These are phyloP conservation scores for Herpetomonas samuelpessoai DNA, from an alignment of 208 protist species.

Conservation along the genomic window DNA sequence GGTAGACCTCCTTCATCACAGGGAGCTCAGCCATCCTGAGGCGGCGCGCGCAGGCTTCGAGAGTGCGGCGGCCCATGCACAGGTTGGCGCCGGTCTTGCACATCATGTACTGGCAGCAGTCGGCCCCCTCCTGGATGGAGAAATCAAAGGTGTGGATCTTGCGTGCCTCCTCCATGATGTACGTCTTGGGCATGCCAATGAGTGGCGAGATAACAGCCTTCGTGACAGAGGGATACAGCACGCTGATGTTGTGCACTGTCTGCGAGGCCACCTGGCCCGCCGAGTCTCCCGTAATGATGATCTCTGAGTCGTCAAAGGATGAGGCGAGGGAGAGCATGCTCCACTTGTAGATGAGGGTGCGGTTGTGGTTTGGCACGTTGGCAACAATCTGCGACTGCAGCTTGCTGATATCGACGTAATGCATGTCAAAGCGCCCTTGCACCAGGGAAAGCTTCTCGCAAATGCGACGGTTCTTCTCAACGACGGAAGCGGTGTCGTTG, in stretches of 20 bases:
- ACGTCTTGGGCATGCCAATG: conserved; percentile 61
- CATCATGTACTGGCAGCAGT: conserved; percentile 91
- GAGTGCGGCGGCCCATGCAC: conserved; percentile 52
- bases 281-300: conserved; percentile 77
- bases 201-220: conserved; percentile 70
- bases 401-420: conserved; percentile 82
- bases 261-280: conserved; percentile 82
- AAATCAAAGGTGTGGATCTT: conserved; percentile 67
- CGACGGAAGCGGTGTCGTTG: conserved; percentile 72
- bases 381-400: conserved; percentile 82
- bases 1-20: conserved; percentile 57
- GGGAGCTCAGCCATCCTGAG: conserved; percentile 52
- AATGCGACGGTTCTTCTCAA: conserved; percentile 77
- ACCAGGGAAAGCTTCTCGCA: conserved; percentile 56
- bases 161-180: conserved; percentile 67
- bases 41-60: conserved; percentile 49
- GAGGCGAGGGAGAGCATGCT: conserved; percentile 76
- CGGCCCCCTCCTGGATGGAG: conserved; percentile 74
- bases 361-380: conserved; percentile 71
- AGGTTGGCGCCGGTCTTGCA: conserved; percentile 81
- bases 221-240: conserved; percentile 61
- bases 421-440: conserved; percentile 72
- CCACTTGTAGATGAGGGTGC: conserved; percentile 87
- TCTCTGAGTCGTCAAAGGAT: conserved; percentile 48
- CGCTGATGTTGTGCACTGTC: conserved; percentile 81